Evolutionary conservation across 768 basidiomycete genomes (phyloP).

Genomic region (Lentinus tigrinus): DNA sequence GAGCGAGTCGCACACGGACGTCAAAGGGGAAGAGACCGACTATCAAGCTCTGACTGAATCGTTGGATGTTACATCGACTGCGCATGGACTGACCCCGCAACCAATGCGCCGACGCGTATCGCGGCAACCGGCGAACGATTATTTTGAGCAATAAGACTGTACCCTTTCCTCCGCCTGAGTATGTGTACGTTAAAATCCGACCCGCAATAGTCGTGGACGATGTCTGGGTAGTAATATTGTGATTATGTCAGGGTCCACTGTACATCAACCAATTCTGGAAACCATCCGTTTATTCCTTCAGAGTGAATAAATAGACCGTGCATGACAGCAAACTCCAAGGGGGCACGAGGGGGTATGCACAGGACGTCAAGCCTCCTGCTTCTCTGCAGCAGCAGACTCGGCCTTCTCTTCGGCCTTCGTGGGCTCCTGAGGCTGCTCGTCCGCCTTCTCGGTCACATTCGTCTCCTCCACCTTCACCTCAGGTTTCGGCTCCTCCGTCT

Average conservation of each 20-base stretch:
- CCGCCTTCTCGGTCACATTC: background rate
- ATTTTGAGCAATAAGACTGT: conserved; percentile 1
- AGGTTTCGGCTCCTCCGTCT: conserved; percentile 6
- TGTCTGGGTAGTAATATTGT: background rate
- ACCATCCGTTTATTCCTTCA: background rate
- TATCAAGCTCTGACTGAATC: background rate
- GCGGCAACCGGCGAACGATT: background rate
- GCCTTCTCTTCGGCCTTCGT: background rate
- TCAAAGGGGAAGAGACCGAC: conserved; percentile 7
- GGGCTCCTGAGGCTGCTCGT: background rate
- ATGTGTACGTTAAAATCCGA: background rate
- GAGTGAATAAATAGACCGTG: background rate
- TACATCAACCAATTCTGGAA: background rate
- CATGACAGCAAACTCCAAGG: background rate
- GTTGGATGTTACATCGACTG: no score
- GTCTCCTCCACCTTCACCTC: conserved; percentile 12
- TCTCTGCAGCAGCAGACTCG: background rate
- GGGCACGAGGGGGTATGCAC: no score
- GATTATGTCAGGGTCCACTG: background rate
- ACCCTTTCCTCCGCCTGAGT: background rate
- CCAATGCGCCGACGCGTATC: background rate
- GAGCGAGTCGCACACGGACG: background rate
- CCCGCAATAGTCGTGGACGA: background rate
- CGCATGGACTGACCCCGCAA: background rate
- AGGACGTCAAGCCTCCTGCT: background rate